Conservation (phyloP, 768 basidiomycete genomes). For the Macrocybe gigantea region DNA sequence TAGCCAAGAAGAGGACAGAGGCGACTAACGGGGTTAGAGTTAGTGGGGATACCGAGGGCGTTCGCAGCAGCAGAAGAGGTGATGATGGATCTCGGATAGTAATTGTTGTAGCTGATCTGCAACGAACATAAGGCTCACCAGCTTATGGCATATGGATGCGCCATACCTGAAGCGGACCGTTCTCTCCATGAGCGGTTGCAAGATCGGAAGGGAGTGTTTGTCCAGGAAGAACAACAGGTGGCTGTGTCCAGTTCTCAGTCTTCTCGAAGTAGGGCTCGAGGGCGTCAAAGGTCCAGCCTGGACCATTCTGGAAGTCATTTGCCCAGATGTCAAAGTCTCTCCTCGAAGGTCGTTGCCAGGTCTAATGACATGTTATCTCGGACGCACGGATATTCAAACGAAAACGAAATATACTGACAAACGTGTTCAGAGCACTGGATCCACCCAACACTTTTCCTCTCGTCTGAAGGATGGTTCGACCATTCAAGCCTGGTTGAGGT, state of each 20-base stretch:
- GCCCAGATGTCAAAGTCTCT: constrained; percentile 14
- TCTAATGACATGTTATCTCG: constrained; percentile 10
- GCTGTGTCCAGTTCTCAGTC: constrained; percentile 7
- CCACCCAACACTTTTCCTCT: constrained; percentile 5
- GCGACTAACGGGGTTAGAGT: constrained; percentile 4
- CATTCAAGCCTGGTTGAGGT: constrained; percentile 6
- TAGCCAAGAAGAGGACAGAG: no score
- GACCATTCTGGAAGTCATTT: constrained; percentile 15
- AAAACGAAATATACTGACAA: background rate
- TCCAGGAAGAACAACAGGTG: constrained; percentile 5
- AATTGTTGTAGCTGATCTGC: constrained; percentile 8
- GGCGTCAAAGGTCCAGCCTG: constrained; percentile 16
- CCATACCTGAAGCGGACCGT: no score
- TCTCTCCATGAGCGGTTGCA: constrained; percentile 4
- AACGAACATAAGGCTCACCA: constrained; percentile 3
- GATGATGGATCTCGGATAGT: constrained; percentile 6
- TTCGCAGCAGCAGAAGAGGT: constrained; percentile 5
- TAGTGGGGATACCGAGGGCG: constrained; percentile 6
- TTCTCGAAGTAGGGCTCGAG: constrained; percentile 14
- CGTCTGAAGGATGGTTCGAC: constrained; percentile 5
- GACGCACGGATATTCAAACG: constrained; percentile 9
- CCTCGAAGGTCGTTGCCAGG: constrained; percentile 6
- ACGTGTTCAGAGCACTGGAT: background rate
- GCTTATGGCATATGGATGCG: no score
- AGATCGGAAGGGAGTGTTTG: constrained; percentile 3